Evolutionary conservation across 2,329 filamentous ascomycete genomes (phyloP).

Genomic region (Botrytis aclada): DNA sequence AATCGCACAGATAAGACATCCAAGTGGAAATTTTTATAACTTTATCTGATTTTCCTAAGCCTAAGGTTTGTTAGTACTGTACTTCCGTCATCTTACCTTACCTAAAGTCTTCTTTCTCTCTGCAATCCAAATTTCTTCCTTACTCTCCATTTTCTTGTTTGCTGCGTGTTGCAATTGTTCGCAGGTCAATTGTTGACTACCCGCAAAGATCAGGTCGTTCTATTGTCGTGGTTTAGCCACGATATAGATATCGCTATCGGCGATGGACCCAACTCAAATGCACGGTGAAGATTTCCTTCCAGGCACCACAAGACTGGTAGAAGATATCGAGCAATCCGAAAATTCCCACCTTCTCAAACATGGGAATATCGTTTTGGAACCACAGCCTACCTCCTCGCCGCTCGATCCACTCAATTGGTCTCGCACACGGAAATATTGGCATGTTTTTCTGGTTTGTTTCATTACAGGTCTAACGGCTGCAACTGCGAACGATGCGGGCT

Average conservation of each 20-base stretch:
- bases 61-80: neutral
- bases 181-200: slow-evolving; percentile 5
- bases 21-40: slow-evolving; percentile 15
- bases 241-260: slow-evolving; percentile 9
- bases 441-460: slow-evolving; percentile 50
- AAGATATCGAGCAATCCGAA: slow-evolving; percentile 22
- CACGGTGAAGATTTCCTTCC: slow-evolving; percentile 28
- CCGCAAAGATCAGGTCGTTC: slow-evolving; percentile 1
- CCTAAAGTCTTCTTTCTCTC: neutral
- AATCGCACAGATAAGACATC: slow-evolving; percentile 3
- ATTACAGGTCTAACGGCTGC: slow-evolving; percentile 55
- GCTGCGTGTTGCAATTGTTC: neutral
- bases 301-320: slow-evolving; percentile 30
- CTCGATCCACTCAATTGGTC: slow-evolving; percentile 54
- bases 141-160: neutral
- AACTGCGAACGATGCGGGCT: slow-evolving; percentile 54
- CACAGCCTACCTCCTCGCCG: slow-evolving; percentile 51
- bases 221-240: slow-evolving; percentile 14
- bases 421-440: slow-evolving; percentile 47
- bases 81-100: neutral
- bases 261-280: slow-evolving; percentile 14
- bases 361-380: slow-evolving; percentile 50
- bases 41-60: neutral
- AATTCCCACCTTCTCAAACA: slow-evolving; percentile 30
- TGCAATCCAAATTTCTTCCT: neutral